Evolutionary conservation across 1,284 basidiomycete genomes (phyloP), one percentile per base, ranked within the genome.

Genomic region (Puccinia polysora): DNA sequence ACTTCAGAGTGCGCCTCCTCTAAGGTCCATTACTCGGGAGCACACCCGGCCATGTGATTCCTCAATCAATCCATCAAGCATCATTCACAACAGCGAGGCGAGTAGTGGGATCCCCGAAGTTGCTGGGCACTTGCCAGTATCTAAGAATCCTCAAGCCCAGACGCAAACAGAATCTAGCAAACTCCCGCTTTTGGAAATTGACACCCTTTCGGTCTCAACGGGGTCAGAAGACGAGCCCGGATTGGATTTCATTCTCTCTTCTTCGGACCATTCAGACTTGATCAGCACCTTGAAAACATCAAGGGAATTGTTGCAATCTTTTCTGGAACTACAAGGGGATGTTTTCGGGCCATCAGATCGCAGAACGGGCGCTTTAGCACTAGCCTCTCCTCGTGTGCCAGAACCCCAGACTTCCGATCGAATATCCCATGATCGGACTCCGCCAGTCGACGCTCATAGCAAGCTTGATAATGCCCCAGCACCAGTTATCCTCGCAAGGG

Each of bases 171-270:
- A 20, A 12, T 47, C 43, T 28, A 18, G 8, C 45, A 28, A 47
- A 4, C 20, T 43, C 23, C 14, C 3, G 3, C 20, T 12, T 30
- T 28, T 4, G 3, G 59, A 47, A 18, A 20, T 45, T 20, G 59
- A 63, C 59, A 4, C 40, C 3, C 59, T 63, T 28, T 63, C 59
- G 1, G 43, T 63, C 23, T 63, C 59, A 10, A 63, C 59, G 8
- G 59, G 59, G 8, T 63, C 59, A 2, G 40, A 36, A 14, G 59
- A 63, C 30, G 59, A 63, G 30, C 30, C 47, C 18, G 59, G 47
- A 20, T 63, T 63, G 43, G 59, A 63, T 1, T 63, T 32, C 18
- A 63, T 63, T 28, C 59, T 63, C 10, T 15, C 23, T 23, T 43
- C 30, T 40, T 28, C n/a, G 56, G 56, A 58, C 28, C 30, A 58